Evolutionary conservation across 345 rosid species (phyloP).

Genomic region (Microthlaspi erraticum): DNA sequence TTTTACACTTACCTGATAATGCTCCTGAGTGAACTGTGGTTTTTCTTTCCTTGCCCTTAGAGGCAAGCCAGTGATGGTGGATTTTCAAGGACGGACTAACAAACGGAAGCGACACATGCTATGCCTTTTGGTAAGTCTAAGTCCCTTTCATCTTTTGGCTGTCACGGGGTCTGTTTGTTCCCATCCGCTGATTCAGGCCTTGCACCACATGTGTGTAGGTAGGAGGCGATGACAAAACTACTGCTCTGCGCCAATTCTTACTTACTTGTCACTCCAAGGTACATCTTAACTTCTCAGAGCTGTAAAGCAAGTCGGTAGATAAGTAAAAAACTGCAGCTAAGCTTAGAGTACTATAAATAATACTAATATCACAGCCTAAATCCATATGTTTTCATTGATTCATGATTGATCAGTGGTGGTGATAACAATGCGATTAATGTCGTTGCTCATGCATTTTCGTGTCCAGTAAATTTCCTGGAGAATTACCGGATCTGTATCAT

Average conservation of each 20-base stretch:
- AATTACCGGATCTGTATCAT: constrained; percentile 79
- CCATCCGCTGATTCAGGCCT: constrained; percentile 1
- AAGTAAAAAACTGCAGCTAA: no score
- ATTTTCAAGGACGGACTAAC: constrained; percentile 88
- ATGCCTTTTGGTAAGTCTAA: constrained; percentile 88
- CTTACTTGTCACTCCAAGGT: constrained; percentile 87
- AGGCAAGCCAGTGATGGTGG: constrained; percentile 91
- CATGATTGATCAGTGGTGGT: no score
- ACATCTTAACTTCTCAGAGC: background rate
- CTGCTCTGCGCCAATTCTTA: constrained; percentile 67
- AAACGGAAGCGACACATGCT: constrained; percentile 93
- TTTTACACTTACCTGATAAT: background rate
- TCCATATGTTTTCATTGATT: no score
- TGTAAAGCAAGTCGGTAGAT: no score
- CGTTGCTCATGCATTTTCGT: constrained; percentile 23
- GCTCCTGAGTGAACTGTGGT: background rate
- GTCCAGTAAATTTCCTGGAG: constrained; percentile 68
- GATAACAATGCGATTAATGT: constrained; percentile 14
- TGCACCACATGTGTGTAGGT: constrained; percentile 54
- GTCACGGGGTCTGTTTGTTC: background rate
- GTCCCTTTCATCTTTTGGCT: constrained; percentile 6
- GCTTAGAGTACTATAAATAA: no score
- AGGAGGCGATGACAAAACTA: constrained; percentile 68
- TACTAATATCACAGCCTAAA: no score
- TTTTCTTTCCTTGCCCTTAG: constrained; percentile 46